phyloP scores from a whole-genome alignment of 805 yeast genomes.

The Starmerella sp. region DNA sequence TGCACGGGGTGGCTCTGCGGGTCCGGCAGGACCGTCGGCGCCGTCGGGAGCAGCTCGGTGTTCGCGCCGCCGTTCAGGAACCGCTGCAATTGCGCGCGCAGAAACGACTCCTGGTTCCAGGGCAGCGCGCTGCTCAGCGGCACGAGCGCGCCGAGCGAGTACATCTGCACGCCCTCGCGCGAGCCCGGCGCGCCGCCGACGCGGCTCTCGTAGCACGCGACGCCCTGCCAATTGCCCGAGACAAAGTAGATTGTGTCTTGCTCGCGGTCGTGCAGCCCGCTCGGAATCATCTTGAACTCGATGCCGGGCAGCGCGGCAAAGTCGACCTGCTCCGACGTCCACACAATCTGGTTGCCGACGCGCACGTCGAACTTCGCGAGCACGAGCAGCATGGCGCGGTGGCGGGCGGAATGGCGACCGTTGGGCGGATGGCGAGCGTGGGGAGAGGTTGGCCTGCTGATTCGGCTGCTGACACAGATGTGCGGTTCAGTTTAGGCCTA shows the following conservation, averaged over 20 bases:
- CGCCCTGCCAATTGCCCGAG: conserved; percentile 18
- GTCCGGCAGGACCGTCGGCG: conserved; percentile 6
- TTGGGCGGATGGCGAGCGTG: background rate
- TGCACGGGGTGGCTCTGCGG: conserved; percentile 29
- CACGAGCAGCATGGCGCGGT: conserved; percentile 30
- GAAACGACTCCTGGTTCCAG: conserved; percentile 20
- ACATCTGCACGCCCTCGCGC: conserved; percentile 15
- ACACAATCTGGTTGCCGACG: conserved; percentile 39
- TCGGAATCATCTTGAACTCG: conserved; percentile 57
- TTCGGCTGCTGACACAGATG: conserved; percentile 2
- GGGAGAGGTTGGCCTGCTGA: background rate
- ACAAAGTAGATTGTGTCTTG: conserved; percentile 46
- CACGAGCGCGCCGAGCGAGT: conserved; percentile 20
- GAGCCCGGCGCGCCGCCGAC: conserved; percentile 4
- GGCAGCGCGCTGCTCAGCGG: conserved; percentile 14
- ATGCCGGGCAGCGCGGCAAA: conserved; percentile 32
- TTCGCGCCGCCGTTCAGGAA: conserved; percentile 13
- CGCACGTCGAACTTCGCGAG: conserved; percentile 43
- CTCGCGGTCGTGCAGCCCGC: conserved; percentile 48
- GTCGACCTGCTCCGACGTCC: conserved; percentile 30
- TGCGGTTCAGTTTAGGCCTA: too few species aligned
- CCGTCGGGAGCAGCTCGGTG: conserved; percentile 1
- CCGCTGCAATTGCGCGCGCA: conserved; percentile 14
- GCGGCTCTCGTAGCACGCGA: conserved; percentile 19
- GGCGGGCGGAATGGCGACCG: background rate